phyloP scores from a whole-genome alignment of 139 green algal genomes.

The Micractinium sp. region DNA sequence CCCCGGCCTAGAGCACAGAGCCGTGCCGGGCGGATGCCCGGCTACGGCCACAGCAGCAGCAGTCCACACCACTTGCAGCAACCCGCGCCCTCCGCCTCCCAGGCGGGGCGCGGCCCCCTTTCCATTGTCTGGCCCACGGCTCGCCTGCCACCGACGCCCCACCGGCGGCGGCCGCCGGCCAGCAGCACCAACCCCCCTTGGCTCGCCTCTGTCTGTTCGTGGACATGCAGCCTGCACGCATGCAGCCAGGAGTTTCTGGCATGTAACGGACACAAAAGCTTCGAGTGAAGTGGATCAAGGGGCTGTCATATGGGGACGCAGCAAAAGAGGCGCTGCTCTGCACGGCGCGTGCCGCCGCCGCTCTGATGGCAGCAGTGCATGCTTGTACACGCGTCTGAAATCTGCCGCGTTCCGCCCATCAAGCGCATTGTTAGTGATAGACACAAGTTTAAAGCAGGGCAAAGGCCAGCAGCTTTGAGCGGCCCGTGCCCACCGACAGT shows the following conservation, averaged over 20 bases:
- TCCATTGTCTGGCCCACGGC: neutral
- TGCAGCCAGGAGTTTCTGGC: conserved; percentile 6
- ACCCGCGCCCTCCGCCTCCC: neutral
- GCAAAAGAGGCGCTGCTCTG: too few species aligned
- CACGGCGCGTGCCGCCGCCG: too few species aligned
- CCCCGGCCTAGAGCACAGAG: conserved; percentile 4
- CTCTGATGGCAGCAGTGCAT: too few species aligned
- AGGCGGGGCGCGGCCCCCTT: neutral
- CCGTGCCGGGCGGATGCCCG: neutral
- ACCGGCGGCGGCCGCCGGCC: neutral
- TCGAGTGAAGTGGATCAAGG: neutral
- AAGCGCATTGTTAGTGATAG: too few species aligned
- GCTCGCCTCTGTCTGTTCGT: neutral
- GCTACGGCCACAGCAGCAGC: conserved; percentile 15
- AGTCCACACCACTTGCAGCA: neutral
- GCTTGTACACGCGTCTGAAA: too few species aligned
- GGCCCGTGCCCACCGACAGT: too few species aligned
- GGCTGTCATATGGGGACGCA: too few species aligned
- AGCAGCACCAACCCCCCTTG: neutral
- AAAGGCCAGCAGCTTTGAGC: too few species aligned
- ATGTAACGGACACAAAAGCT: conserved; percentile 13
- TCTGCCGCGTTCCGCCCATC: too few species aligned
- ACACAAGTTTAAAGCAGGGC: too few species aligned
- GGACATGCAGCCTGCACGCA: neutral
- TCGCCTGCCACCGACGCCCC: neutral